These are phyloP conservation scores for Kodamaea kakaduensis DNA, from an alignment of 805 yeast species.

Conservation along the genomic window DNA sequence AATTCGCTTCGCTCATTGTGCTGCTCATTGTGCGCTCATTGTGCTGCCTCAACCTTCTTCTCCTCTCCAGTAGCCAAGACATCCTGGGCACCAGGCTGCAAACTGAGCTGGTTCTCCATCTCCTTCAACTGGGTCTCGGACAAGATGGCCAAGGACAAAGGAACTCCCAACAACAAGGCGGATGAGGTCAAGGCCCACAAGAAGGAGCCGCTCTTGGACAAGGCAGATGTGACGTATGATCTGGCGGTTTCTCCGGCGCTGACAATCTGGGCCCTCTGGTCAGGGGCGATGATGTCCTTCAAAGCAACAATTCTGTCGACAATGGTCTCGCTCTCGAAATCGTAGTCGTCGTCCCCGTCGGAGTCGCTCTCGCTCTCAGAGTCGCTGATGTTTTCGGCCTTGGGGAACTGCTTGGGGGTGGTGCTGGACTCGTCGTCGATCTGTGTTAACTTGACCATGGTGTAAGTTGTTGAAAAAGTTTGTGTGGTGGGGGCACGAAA, in stretches of 20 bases:
- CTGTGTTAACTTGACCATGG: conserved; percentile 74
- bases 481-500: conserved; percentile 8
- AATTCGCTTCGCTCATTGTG: no score
- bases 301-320: conserved; percentile 86
- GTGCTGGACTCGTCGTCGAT: conserved; percentile 54
- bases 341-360: conserved; percentile 43
- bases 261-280: conserved; percentile 55
- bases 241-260: conserved; percentile 30
- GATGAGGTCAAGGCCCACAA: conserved; percentile 86
- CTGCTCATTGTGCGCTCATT: conserved; percentile 1
- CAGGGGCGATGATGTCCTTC: conserved; percentile 87
- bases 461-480: conserved; percentile 6
- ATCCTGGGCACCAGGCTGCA: conserved; percentile 75
- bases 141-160: conserved; percentile 82
- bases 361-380: conserved; percentile 47
- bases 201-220: conserved; percentile 64
- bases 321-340: conserved; percentile 74
- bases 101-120: conserved; percentile 85
- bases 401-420: conserved; percentile 13
- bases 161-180: conserved; percentile 84
- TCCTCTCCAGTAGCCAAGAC: conserved; percentile 64
- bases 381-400: conserved; percentile 22
- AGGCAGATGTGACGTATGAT: conserved; percentile 36
- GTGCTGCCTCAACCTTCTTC: conserved; percentile 23
- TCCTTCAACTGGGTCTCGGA: conserved; percentile 92